Percentiles rank a stretch among this genome's conserved stretches.
phyloP scores from a whole-genome alignment of 2,329 filamentous ascomycete genomes.

The Pyrenophora graminea region DNA sequence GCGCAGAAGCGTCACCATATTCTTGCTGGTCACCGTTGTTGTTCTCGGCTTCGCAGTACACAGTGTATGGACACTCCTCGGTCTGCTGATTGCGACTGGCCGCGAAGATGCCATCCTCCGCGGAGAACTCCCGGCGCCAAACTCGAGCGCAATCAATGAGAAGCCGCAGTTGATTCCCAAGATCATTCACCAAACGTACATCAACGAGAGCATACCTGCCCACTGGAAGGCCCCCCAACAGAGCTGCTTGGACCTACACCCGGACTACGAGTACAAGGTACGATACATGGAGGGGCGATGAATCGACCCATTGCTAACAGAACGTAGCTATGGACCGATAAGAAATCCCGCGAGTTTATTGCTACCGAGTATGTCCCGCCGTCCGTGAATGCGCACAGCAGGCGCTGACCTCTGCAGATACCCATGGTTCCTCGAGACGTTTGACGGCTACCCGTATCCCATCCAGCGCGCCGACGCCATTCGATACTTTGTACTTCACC shows the following conservation, averaged over 20 bases:
- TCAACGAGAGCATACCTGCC: conserved; percentile 68
- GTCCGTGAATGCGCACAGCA: neutral
- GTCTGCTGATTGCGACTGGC: conserved; percentile 70
- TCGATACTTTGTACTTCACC: conserved; percentile 76
- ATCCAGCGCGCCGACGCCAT: conserved; percentile 80
- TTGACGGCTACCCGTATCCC: conserved; percentile 72
- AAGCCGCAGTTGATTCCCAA: conserved; percentile 69
- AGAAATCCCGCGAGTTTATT: conserved; percentile 71
- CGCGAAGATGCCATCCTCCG: conserved; percentile 68
- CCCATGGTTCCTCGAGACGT: conserved; percentile 76
- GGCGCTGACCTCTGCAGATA: conserved; percentile 53
- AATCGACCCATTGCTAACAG: conserved; percentile 9
- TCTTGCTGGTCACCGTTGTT: conserved; percentile 66
- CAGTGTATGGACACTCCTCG: conserved; percentile 71
- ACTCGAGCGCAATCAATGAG: conserved; percentile 62
- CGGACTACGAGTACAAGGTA: conserved; percentile 75
- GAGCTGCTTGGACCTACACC: conserved; percentile 69
- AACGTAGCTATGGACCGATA: conserved; percentile 74
- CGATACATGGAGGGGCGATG: conserved; percentile 20
- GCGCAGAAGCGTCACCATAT: conserved; percentile 65
- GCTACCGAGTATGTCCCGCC: conserved; percentile 56
- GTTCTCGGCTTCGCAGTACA: conserved; percentile 68
- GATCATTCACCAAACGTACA: conserved; percentile 79
- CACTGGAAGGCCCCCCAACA: conserved; percentile 69
- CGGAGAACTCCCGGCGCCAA: conserved; percentile 68